Base-by-base conservation (phyloP, 768 basidiomycete genomes). In the Lentinula aciculospora region DNA sequence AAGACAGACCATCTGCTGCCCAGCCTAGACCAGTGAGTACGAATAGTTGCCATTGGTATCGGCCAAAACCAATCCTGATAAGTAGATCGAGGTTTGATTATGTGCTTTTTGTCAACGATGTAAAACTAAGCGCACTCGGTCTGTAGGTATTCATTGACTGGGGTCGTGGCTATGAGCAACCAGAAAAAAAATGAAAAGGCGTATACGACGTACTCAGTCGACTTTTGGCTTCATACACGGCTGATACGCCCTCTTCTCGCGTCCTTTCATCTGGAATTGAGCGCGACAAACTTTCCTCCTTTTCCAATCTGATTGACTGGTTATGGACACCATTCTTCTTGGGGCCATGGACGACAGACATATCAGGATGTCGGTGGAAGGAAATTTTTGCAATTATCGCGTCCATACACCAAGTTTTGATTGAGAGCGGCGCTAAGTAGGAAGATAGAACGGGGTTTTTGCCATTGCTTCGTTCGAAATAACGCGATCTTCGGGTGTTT, bases 51-150 rank as follows among this genome's bases (percentile, higher is more conserved):
- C 69, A 65, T 56, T 81, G 80, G 67, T 81, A 81, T 40, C 70
- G 72, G 13, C 80, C 80, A 40, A 76, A 81, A 49, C 80, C 78
- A 47, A 81, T 77, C 58, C 78, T 79, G n/a, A n/a, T n/a, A 62
- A 47, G 10, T 34, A 8, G 25, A 29, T 10, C 13, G 19, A 51
- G 61, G 54, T 53, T 29, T 10, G 19, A 27, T 54, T 21, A 4
- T 25, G 23, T 17, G 15, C 9, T 23, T 23, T 21, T 13, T 17
- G 25, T 15, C 7, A 21, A 37, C 6, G 17, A 15, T 39, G n/a
- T 28, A 6, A 19, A 3, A 13, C 21, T 13, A 67, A n/a, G n/a
- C 71, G 12, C 32, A 77, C 76, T 79, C 78, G 39, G 76, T 69
- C 63, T 79, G 76, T 64, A 79, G 60, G 61, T 75, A 76, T 58